Percentiles rank a stretch among this genome's conserved stretches.
Evolutionary conservation across 345 rosid genomes (phyloP).

Genomic region (Salix exigua): DNA sequence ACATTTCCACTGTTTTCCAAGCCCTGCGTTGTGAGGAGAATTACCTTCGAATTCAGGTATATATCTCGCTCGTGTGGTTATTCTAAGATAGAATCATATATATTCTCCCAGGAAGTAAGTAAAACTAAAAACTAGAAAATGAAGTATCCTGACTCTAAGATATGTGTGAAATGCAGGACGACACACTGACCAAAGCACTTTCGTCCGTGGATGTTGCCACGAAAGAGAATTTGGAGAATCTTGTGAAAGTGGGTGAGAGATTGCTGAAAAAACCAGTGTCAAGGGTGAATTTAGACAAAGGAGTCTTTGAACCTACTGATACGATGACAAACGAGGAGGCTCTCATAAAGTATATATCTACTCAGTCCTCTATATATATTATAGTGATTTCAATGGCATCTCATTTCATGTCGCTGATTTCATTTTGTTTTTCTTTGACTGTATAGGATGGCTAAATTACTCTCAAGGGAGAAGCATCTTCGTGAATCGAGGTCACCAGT

Average conservation of each 20-base stretch:
- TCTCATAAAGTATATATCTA: constrained; percentile 39
- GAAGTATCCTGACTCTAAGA: too few relatives aligned
- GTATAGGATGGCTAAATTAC: constrained; percentile 54
- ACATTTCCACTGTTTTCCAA: constrained; percentile 44
- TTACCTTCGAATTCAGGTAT: constrained; percentile 50
- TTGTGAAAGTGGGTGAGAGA: constrained; percentile 43
- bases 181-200: constrained; percentile 46
- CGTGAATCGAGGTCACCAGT: constrained; percentile 40
- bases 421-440: too few relatives aligned
- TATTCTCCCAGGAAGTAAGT: neutral
- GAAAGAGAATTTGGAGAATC: constrained; percentile 31
- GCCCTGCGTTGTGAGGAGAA: constrained; percentile 44
- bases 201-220: constrained; percentile 30
- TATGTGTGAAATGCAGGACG: neutral
- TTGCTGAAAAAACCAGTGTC: constrained; percentile 49
- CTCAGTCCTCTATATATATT: neutral
- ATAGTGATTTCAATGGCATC: neutral
- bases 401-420: neutral
- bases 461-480: constrained; percentile 51
- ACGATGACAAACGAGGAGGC: constrained; percentile 48
- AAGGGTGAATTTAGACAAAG: constrained; percentile 46
- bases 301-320: constrained; percentile 31
- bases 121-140: too few relatives aligned
- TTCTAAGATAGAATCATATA: too few relatives aligned
- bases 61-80: neutral